Conservation (phyloP, 306 rosid species). For the Cucurbita ficifolia region DNA sequence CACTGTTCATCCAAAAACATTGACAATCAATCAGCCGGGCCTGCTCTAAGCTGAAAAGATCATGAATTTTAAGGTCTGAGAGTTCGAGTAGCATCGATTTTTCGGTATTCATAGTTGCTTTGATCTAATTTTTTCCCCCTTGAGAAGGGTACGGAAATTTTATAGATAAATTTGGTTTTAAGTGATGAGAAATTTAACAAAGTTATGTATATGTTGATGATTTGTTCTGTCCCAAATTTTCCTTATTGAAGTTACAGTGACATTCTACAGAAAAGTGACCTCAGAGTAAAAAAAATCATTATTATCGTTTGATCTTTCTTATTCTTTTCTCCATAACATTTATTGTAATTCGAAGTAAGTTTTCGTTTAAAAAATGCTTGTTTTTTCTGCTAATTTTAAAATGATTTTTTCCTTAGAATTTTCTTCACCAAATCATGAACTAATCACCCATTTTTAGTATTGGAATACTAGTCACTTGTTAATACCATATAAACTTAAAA, state of each 20-base stretch:
- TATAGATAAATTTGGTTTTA: not conserved
- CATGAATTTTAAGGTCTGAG: not conserved
- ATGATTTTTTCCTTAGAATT: too few relatives aligned
- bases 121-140: not conserved
- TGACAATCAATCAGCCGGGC: not conserved
- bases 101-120: not conserved
- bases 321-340: too few relatives aligned
- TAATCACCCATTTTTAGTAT: too few relatives aligned
- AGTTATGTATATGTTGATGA: conserved; percentile 11
- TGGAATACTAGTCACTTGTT: too few relatives aligned
- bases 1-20: not conserved
- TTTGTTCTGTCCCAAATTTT: conserved; percentile 1
- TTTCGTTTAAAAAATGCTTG: too few relatives aligned
- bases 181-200: conserved; percentile 8
- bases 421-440: too few relatives aligned
- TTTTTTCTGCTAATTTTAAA: too few relatives aligned
- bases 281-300: not conserved
- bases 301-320: not conserved
- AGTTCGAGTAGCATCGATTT: not conserved
- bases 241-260: conserved; percentile 2
- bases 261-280: not conserved
- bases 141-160: not conserved
- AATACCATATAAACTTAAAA: too few relatives aligned
- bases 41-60: not conserved
- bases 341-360: too few relatives aligned